phyloP scores from a whole-genome alignment of 2,329 filamentous ascomycete genomes.

The Aspergillus melleus region DNA sequence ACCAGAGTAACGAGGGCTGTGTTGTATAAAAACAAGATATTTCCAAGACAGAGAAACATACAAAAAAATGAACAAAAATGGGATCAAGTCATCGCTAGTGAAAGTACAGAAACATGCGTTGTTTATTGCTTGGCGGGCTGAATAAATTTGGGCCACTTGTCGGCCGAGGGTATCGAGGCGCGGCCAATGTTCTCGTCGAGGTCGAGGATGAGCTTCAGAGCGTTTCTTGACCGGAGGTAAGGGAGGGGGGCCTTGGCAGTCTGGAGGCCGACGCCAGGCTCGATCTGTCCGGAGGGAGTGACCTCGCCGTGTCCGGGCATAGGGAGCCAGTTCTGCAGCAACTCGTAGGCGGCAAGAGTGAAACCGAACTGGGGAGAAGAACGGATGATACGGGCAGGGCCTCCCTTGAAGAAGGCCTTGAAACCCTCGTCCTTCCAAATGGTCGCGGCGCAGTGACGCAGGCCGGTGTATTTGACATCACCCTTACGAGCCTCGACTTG shows the following conservation, averaged over 20 bases:
- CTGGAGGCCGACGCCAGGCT: slow-evolving; percentile 63
- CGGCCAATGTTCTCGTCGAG: slow-evolving; percentile 90
- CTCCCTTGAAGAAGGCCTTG: slow-evolving; percentile 97
- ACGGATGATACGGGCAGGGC: slow-evolving; percentile 88
- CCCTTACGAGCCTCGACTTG: slow-evolving; percentile 98
- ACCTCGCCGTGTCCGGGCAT: slow-evolving; percentile 66
- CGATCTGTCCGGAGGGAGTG: slow-evolving; percentile 60
- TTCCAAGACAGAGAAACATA: slow-evolving; percentile 19
- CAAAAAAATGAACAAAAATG: slow-evolving; percentile 15
- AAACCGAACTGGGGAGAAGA: slow-evolving; percentile 98
- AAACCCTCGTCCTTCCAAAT: slow-evolving; percentile 91
- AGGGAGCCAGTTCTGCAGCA: slow-evolving; percentile 78
- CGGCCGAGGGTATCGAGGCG: slow-evolving; percentile 56
- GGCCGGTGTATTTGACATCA: slow-evolving; percentile 80
- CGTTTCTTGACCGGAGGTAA: slow-evolving; percentile 77
- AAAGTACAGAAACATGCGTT: slow-evolving; percentile 21
- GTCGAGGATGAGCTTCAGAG: slow-evolving; percentile 92
- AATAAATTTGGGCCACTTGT: slow-evolving; percentile 41
- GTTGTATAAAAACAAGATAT: slow-evolving; percentile 24
- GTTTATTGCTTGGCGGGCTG: slow-evolving; percentile 30
- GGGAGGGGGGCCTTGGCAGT: slow-evolving; percentile 65
- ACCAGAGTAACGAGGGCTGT: slow-evolving; percentile 7
- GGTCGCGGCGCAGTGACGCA: slow-evolving; percentile 80
- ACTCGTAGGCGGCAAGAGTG: slow-evolving; percentile 91
- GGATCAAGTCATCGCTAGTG: slow-evolving; percentile 26